phyloP scores from a whole-genome alignment of 1,284 basidiomycete species.

The Xanthoconium separans region DNA sequence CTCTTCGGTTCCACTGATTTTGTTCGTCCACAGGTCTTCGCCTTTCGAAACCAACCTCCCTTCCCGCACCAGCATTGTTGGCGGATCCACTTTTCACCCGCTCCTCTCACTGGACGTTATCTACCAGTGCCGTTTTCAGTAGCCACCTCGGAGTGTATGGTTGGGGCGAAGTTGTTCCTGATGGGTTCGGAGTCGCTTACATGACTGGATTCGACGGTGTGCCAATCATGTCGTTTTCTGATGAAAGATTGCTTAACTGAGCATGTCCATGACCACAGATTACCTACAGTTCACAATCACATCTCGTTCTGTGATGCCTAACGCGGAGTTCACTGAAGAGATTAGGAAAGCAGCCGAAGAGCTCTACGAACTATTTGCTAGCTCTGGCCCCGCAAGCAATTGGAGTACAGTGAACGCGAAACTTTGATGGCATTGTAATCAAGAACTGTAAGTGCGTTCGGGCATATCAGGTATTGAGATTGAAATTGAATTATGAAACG shows the following conservation, averaged over 20 bases:
- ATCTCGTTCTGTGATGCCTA: conserved; percentile 74
- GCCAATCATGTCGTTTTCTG: conserved; percentile 14
- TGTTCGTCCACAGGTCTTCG: conserved; percentile 54
- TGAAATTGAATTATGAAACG: too few species aligned
- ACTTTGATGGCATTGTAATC: conserved; percentile 7
- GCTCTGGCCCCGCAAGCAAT: neutral
- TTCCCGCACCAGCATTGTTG: conserved; percentile 66
- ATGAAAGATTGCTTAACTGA: neutral
- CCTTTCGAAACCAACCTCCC: conserved; percentile 59
- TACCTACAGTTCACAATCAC: conserved; percentile 81
- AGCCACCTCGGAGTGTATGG: conserved; percentile 81
- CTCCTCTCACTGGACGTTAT: conserved; percentile 70
- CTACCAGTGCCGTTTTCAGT: conserved; percentile 87
- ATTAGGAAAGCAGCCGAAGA: conserved; percentile 68
- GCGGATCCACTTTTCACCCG: conserved; percentile 69
- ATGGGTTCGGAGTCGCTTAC: conserved; percentile 79
- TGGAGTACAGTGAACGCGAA: conserved; percentile 7
- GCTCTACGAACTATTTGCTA: conserved; percentile 51
- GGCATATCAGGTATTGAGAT: neutral
- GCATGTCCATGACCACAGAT: conserved; percentile 41
- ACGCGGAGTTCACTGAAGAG: conserved; percentile 63
- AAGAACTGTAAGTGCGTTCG: neutral
- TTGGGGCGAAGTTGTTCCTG: conserved; percentile 83
- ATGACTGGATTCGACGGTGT: conserved; percentile 71
- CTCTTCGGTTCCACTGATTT: neutral